These are phyloP conservation scores for Myochromella boudieri DNA, from an alignment of 768 basidiomycete species.

Conservation along the genomic window DNA sequence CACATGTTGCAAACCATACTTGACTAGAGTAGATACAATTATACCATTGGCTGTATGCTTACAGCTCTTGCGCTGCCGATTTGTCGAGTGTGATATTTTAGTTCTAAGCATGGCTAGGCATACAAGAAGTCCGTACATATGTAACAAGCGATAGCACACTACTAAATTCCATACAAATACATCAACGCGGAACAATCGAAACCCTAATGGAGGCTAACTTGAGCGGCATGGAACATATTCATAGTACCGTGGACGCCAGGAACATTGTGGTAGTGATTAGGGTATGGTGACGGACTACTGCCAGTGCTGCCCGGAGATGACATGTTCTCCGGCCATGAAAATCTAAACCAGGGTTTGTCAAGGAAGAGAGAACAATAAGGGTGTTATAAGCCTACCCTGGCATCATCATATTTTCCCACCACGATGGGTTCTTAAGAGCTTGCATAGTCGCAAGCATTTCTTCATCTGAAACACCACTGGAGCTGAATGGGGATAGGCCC, in stretches of 20 bases:
- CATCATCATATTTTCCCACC: conserved; percentile 86
- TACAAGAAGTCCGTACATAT: not conserved
- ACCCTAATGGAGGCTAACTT: conserved; percentile 12
- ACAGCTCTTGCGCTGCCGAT: too few relatives aligned
- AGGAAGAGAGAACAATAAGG: not conserved
- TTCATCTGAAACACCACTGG: conserved; percentile 41
- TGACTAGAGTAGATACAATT: too few relatives aligned
- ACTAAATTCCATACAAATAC: not conserved
- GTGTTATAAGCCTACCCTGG: conserved; percentile 52
- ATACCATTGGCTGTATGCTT: too few relatives aligned
- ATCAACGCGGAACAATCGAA: not conserved
- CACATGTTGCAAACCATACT: too few relatives aligned
- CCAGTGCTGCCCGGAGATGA: conserved; percentile 24
- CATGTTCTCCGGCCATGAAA: conserved; percentile 32
- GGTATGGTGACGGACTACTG: conserved; percentile 19
- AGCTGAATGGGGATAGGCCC: conserved; percentile 31
- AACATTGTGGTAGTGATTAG: conserved; percentile 9
- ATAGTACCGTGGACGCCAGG: conserved; percentile 11
- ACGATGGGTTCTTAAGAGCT: conserved; percentile 66
- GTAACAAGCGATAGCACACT: not conserved
- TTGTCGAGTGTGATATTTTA: too few relatives aligned
- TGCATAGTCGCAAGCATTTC: conserved; percentile 73
- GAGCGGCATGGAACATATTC: conserved; percentile 15
- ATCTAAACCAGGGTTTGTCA: conserved; percentile 17
- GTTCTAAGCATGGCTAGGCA: too few relatives aligned